These are phyloP conservation scores for Coemansia sp. DNA, from an alignment of 192 early-diverging fungal genomes.

Conservation along the genomic window DNA sequence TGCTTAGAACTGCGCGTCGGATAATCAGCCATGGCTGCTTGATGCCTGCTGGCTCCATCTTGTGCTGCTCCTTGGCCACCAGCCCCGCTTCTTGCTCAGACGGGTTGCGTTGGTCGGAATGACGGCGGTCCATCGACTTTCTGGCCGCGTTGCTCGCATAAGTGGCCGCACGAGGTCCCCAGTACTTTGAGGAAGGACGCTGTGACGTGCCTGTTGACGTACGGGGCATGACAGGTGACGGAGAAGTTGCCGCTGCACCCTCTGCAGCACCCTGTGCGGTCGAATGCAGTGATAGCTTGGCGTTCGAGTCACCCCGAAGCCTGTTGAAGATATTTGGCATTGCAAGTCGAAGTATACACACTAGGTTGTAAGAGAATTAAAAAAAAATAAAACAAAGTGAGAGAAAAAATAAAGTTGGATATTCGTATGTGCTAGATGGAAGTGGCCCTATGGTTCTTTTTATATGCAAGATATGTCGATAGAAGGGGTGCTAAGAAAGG, in stretches of 20 bases:
- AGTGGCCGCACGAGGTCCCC: conserved; percentile 42
- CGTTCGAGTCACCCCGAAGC: conserved; percentile 15
- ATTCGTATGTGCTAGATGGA: too few relatives aligned
- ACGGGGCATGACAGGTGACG: conserved; percentile 3
- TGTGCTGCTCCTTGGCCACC: conserved; percentile 13
- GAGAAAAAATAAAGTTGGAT: not conserved
- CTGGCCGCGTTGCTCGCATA: conserved; percentile 43
- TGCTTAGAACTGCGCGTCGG: conserved; percentile 56
- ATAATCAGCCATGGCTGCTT: conserved; percentile 50
- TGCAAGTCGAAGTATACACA: too few relatives aligned
- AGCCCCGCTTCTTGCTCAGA: conserved; percentile 8
- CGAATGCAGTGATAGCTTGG: conserved; percentile 12
- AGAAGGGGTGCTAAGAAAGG: not conserved
- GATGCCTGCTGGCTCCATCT: conserved; percentile 35
- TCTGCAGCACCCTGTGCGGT: not conserved
- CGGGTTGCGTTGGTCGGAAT: not conserved
- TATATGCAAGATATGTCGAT: not conserved
- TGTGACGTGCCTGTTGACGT: not conserved
- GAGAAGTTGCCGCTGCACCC: not conserved
- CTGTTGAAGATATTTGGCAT: conserved; percentile 48
- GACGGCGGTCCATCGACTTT: conserved; percentile 24
- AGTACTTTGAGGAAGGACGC: conserved; percentile 30
- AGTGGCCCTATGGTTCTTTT: not conserved
- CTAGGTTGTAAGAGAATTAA: not conserved
- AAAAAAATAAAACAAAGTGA: not conserved